A percentile compares a stretch with the other conserved stretches of the same genome.
Conservation (phyloP, 495 filamentous ascomycete species). For the Coniosporium apollinis region DNA sequence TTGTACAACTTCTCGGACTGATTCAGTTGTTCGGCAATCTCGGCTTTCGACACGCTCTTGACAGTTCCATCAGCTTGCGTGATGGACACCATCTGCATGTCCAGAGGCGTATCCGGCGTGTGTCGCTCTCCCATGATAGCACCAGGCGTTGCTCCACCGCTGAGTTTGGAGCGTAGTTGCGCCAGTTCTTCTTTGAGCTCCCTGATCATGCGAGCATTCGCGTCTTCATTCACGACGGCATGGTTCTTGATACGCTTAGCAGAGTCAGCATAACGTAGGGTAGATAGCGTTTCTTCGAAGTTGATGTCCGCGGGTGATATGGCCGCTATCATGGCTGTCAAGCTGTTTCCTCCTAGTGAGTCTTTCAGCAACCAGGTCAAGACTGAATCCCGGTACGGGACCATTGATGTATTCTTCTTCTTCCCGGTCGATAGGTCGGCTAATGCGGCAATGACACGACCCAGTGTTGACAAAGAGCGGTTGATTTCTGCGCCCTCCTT, state of each 20-base stretch:
- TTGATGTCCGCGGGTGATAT: conserved; percentile 99
- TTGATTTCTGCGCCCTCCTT: conserved; percentile 99
- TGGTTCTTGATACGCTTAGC: conserved; percentile 99
- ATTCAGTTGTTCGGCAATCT: conserved; percentile 90
- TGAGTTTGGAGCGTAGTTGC: conserved; percentile 71
- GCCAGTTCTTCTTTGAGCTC: conserved; percentile 93
- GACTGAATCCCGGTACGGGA: conserved; percentile 94
- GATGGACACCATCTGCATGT: conserved; percentile 93
- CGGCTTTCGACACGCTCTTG: conserved; percentile 94
- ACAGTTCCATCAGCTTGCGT: conserved; percentile 67
- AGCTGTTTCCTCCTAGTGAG: conserved; percentile 93
- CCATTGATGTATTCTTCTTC: conserved; percentile 65
- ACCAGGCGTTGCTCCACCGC: conserved; percentile 38
- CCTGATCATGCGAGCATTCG: conserved; percentile 96
- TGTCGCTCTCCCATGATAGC: conserved; percentile 60
- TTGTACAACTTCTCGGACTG: conserved; percentile 92
- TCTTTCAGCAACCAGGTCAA: conserved; percentile 97
- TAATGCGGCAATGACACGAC: conserved; percentile 93
- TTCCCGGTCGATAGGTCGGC: conserved; percentile 81
- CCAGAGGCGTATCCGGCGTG: conserved; percentile 76
- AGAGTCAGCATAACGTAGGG: conserved; percentile 89
- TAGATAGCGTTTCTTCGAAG: conserved; percentile 93
- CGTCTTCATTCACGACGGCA: conserved; percentile 96
- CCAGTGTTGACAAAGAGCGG: conserved; percentile 85
- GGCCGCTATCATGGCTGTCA: conserved; percentile 99